phyloP scores from a whole-genome alignment of 2,329 filamentous ascomycete species.

The Colletotrichum tanaceti region DNA sequence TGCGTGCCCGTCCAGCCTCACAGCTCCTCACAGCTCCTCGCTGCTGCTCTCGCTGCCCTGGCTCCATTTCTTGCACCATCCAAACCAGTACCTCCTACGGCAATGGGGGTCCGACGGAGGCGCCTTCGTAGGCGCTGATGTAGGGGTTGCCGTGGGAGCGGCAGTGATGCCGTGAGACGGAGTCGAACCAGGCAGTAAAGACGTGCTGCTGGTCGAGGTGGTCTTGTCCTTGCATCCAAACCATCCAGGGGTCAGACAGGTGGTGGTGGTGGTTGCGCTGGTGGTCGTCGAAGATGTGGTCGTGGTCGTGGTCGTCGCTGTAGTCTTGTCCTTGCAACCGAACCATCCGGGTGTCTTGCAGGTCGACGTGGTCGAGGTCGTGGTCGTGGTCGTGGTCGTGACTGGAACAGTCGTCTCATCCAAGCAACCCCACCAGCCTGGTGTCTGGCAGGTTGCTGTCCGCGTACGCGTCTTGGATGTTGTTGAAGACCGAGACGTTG shows the following conservation, averaged over 20 bases:
- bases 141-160: slow-evolving; percentile 48
- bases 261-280: slow-evolving; percentile 48
- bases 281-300: slow-evolving; percentile 46
- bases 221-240: slow-evolving; percentile 64
- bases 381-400: slow-evolving; percentile 59
- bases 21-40: slow-evolving; percentile 41
- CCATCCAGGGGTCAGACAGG: slow-evolving; percentile 64
- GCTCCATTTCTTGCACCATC: slow-evolving; percentile 55
- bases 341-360: slow-evolving; percentile 75
- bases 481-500: slow-evolving; percentile 67
- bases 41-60: slow-evolving; percentile 3
- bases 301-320: slow-evolving; percentile 45
- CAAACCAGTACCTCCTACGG: slow-evolving; percentile 54
- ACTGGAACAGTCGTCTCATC: slow-evolving; percentile 66
- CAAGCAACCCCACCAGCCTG: slow-evolving; percentile 89
- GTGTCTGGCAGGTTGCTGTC: slow-evolving; percentile 89
- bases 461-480: slow-evolving; percentile 72
- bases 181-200: slow-evolving; percentile 26
- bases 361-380: slow-evolving; percentile 64
- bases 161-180: slow-evolving; percentile 47
- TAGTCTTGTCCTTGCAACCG: slow-evolving; percentile 69
- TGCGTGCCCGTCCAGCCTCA: slow-evolving; percentile 4
- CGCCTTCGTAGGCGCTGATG: slow-evolving; percentile 44
- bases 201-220: slow-evolving; percentile 44
- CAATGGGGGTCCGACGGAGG: slow-evolving; percentile 49